Conservation (phyloP, 2,329 filamentous ascomycete species). For the Didymellaceae sp. region DNA sequence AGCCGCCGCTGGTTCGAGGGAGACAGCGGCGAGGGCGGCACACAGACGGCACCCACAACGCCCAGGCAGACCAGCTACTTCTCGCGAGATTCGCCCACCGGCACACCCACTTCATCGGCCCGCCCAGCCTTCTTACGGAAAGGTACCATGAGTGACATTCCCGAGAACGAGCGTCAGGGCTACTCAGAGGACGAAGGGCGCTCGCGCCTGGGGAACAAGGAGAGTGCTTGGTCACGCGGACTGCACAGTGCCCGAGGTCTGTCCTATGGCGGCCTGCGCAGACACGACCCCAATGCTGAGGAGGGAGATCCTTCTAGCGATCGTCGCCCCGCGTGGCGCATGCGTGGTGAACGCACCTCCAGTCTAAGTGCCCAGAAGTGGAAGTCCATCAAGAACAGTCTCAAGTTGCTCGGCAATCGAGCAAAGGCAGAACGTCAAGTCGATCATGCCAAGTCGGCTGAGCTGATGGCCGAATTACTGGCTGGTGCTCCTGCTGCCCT, state of each 20-base stretch:
- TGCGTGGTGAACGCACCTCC: slow-evolving; percentile 54
- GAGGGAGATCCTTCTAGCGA: slow-evolving; percentile 39
- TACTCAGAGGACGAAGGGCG: slow-evolving; percentile 60
- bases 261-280: slow-evolving; percentile 51
- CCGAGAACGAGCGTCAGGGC: slow-evolving; percentile 54
- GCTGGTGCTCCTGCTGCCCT: slow-evolving; percentile 92
- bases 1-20: slow-evolving; percentile 62
- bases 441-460: slow-evolving; percentile 93
- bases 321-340: slow-evolving; percentile 53
- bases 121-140: slow-evolving; percentile 60
- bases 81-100: slow-evolving; percentile 50
- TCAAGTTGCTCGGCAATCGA: slow-evolving; percentile 77
- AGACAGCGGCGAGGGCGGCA: slow-evolving; percentile 53
- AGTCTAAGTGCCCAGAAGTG: slow-evolving; percentile 75
- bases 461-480: slow-evolving; percentile 92
- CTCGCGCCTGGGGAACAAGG: slow-evolving; percentile 52
- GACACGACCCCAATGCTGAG: slow-evolving; percentile 43
- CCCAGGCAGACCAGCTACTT: slow-evolving; percentile 63
- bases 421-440: slow-evolving; percentile 84
- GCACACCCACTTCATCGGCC: slow-evolving; percentile 36
- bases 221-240: slow-evolving; percentile 55
- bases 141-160: slow-evolving; percentile 57
- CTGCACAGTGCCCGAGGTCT: slow-evolving; percentile 56
- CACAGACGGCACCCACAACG: slow-evolving; percentile 72
- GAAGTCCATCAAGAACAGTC: slow-evolving; percentile 88